Evolutionary conservation across 805 yeast species (phyloP).

Genomic region (Schwanniomyces occidentalis): DNA sequence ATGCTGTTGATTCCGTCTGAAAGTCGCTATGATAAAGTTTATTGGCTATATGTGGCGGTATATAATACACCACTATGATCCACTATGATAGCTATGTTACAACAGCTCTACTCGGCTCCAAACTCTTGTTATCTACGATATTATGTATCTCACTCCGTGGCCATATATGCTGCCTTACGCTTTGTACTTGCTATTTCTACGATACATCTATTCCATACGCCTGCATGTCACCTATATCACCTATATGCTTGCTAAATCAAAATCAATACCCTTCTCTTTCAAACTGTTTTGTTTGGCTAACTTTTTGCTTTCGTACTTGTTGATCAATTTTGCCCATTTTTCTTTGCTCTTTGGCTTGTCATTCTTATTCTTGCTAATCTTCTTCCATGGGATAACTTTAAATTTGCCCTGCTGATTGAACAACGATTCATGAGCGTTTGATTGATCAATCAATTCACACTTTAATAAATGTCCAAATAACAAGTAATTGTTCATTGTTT

Average conservation of each 20-base stretch:
- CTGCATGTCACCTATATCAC: too few species aligned
- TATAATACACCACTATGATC: too few species aligned
- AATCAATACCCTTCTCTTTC: slow-evolving; percentile 60
- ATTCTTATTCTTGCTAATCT: slow-evolving; percentile 51
- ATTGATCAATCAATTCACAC: slow-evolving; percentile 54
- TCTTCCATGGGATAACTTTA: slow-evolving; percentile 60
- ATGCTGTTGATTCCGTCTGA: too few species aligned
- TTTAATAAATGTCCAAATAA: slow-evolving; percentile 84
- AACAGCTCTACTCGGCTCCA: too few species aligned
- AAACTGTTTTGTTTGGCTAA: slow-evolving; percentile 49
- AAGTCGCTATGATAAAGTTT: too few species aligned
- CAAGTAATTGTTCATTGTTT: slow-evolving; percentile 93
- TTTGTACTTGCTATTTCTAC: too few species aligned
- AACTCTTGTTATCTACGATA: too few species aligned
- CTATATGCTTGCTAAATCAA: slow-evolving; percentile 25
- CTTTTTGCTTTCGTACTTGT: slow-evolving; percentile 43
- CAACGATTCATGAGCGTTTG: slow-evolving; percentile 55
- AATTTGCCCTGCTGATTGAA: slow-evolving; percentile 53
- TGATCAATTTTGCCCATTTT: slow-evolving; percentile 55
- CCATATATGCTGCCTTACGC: too few species aligned
- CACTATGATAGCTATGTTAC: too few species aligned
- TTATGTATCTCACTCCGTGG: too few species aligned
- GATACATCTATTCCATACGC: too few species aligned
- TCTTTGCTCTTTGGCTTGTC: slow-evolving; percentile 59
- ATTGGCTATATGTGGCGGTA: too few species aligned